Evolutionary conservation across 331 rosid species (phyloP), one percentile per base, ranked within the genome.

Genomic region (Ulmus americana): DNA sequence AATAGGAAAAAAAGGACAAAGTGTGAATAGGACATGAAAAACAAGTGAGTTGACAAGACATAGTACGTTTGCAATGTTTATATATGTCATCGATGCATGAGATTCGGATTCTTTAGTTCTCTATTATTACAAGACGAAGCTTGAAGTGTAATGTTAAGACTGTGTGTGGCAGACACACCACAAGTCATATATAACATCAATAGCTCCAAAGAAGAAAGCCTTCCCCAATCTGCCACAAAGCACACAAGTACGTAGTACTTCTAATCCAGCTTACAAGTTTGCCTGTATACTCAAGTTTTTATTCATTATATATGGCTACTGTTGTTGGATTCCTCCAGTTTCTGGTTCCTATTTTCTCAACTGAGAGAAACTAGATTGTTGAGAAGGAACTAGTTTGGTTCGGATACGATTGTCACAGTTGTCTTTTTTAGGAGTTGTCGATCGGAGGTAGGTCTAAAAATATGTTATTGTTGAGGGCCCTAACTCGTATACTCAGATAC

Each of bases 131-230:
- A 20, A 20, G 22, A 20, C 1, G 22, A 20, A 20, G 22, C 22
- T 0, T 20, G 22, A 20, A 39, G 63, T 39, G 70, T 7, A 6
- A 12, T 22, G 5, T 28, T 28, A 20, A 40, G 38, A 13, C 38
- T 39, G 72, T 59, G 53, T 59, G 61, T 64, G 54, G 12, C 63
- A 38, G 73, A 16, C 58, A 46, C 48, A 9, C 6, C 18, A 72
- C 59, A 20, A 67, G 80, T 79, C 83, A 64, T 70, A 64, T 14
- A n/a, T 67, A 44, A 55, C 73, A 80, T 74, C 77, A 65, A 68
- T 63, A 40, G n/a, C 59, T 42, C 16, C 46, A 47, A 5, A 47
- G 52, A 47, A 40, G 45, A 71, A 47, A 40, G 55, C 40, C 47
- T 56, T 7, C 6, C 7, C 38, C 2, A 60, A 41, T 15, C 66